Evolutionary conservation across 2,329 filamentous ascomycete genomes (phyloP).

Genomic region (Corynespora cassiicola): DNA sequence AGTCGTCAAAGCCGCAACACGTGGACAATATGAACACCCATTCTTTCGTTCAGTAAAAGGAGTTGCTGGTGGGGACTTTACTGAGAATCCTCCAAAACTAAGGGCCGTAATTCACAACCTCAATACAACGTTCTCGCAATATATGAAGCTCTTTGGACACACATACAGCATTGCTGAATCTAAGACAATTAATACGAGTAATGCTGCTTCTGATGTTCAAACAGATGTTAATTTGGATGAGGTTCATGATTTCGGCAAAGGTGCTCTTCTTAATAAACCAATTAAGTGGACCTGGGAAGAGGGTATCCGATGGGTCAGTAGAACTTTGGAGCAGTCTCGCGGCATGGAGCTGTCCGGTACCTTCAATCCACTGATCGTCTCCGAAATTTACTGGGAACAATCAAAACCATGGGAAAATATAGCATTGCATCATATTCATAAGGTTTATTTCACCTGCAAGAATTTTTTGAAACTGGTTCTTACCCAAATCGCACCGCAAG

Average conservation of each 20-base stretch:
- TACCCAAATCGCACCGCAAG: constrained; percentile 45
- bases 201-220: constrained; percentile 1
- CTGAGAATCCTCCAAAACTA: constrained; percentile 53
- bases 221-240: not conserved
- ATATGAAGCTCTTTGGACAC: constrained; percentile 54
- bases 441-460: constrained; percentile 39
- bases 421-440: constrained; percentile 43
- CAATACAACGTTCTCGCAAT: constrained; percentile 54
- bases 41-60: constrained; percentile 56
- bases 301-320: constrained; percentile 50
- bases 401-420: constrained; percentile 60
- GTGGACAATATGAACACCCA: constrained; percentile 58
- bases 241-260: not conserved
- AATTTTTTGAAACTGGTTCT: constrained; percentile 46
- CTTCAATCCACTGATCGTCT: constrained; percentile 66
- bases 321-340: constrained; percentile 51
- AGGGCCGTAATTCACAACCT: constrained; percentile 62
- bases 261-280: constrained; percentile 15
- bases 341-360: constrained; percentile 66
- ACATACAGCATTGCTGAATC: constrained; percentile 42
- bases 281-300: constrained; percentile 38
- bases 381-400: constrained; percentile 67
- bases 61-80: constrained; percentile 19
- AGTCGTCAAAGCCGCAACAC: constrained; percentile 54
- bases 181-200: not conserved